Evolutionary conservation across 139 green algal genomes (phyloP), one percentile per base, ranked within the genome.

Genomic region (Axilococcus clingmanii): DNA sequence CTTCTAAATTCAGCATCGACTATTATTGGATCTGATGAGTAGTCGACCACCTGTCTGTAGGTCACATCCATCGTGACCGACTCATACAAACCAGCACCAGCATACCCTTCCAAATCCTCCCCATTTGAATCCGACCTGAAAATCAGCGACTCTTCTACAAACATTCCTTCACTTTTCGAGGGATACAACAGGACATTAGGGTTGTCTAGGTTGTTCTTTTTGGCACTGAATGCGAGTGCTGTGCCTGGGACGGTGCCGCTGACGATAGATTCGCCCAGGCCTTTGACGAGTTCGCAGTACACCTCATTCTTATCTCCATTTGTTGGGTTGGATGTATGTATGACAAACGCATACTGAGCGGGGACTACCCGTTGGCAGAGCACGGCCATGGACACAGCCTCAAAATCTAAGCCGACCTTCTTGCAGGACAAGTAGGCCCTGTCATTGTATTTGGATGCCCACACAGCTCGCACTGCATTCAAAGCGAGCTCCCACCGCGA

Each of bases 361-460:
- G 81, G 80, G 51, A 97, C 85, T 17, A 96, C 82, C 17, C 80
- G 73, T 82, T 96, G 88, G 52, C 93, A 25, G 40, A 98, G 79
- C 62, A 99, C 92, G 15, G 92, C 92, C 92, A 99, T 99, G 66
- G 83, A 79, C 46, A 99, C 74, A 58, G 91, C 75, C 28, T 86
- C 75, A 60, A 94, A 90, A 65, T 85, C 65, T 40, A 95, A 71
- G 28, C 86, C 80, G 30, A 78, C 79, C 71, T 95, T 94, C 36
- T 71, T 59, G 59, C 80, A 78, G 47, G 63, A 84, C 28, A 85
- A 42, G 36, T 71, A 91, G 20, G 90, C 90, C 23, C 90, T 71
- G 42, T 97, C 91, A 58, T 98, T 98, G 81, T 87, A 99, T 74
- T 97, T 97, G 68, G 66, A 86, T 24, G 90, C 92, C 92, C 92